Evolutionary conservation across 768 basidiomycete species (phyloP).

Genomic region (Lactifluus rugatus): DNA sequence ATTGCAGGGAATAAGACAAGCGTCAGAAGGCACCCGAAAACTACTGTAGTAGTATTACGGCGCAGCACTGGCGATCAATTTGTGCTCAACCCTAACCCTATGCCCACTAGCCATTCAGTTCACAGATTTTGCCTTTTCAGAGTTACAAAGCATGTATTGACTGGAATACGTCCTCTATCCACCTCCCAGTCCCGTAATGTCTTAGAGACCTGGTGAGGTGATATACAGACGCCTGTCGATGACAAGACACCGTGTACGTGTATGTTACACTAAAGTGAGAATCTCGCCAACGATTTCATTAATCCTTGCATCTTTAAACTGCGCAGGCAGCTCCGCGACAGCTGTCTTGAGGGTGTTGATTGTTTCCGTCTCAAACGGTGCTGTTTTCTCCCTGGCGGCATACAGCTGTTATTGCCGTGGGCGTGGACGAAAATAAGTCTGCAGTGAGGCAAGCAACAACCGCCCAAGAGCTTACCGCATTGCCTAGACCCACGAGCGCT

Average conservation of each 20-base stretch:
- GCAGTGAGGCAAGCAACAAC: not conserved
- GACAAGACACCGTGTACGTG: not conserved
- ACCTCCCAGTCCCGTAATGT: not conserved
- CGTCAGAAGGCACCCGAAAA: not conserved
- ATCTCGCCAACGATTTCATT: constrained; percentile 43
- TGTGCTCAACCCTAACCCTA: not conserved
- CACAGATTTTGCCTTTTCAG: not conserved
- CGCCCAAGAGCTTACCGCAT: constrained; percentile 39
- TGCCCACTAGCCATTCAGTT: not conserved
- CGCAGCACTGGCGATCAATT: no score
- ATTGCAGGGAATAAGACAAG: not conserved
- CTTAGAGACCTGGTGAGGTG: not conserved
- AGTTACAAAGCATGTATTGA: not conserved
- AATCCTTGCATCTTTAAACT: constrained; percentile 54
- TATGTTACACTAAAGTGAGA: constrained; percentile 29
- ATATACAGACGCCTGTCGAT: not conserved
- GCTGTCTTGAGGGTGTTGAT: constrained; percentile 32
- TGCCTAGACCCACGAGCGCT: constrained; percentile 62
- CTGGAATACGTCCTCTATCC: not conserved
- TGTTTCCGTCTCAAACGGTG: constrained; percentile 33
- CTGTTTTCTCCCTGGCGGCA: constrained; percentile 32
- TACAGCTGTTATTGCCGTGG: constrained; percentile 33
- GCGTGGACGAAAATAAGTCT: constrained; percentile 10
- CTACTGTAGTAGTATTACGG: no score
- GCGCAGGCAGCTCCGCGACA: constrained; percentile 32